Evolutionary conservation across 768 basidiomycete species (phyloP), one percentile per base, ranked within the genome.

Genomic region (Psilocybe cubensis): DNA sequence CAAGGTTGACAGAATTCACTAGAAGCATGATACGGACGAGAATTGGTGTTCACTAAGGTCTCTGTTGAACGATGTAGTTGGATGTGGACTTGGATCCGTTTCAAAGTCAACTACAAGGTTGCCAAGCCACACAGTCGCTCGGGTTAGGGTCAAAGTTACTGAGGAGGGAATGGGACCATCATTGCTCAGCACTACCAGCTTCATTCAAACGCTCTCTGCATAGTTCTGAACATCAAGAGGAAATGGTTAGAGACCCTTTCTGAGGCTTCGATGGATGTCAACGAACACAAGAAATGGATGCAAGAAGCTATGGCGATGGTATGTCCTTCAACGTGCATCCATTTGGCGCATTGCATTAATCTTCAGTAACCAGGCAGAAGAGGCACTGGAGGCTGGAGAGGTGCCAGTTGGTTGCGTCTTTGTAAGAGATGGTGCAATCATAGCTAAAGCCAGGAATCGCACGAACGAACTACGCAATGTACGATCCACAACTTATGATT

Each of bases 381-480:
- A 98, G 71, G 97, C 97, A 3, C 75, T 98, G 24, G 77, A 79
- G 27, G 86, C 88, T 1, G 80, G 84, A 21, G 97, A 99, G 74
- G 97, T 98, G 4, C 97, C 97, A 1, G 96, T 99, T 0, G 97
- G 97, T 20, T 98, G 97, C 64, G 85, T 99, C 7, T 97, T 98
- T 64, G 92, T 98, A 8, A 83, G 92, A 59, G 81, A 88, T 52
- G 83, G 79, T n/a, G 68, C 65, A 27, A 79, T 92, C 57, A 91
- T 99, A 58, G 95, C 96, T 1, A 79, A 80, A 64, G 96, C 94
- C 1, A 78, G 97, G 46, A 99, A 99, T 68, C 79, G 94, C 55
- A 99, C 97, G 2, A 99, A 98, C 69, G 88, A 98, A 71, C 84
- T 96, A 43, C 80, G 88, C 44, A 98, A 99, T 76, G 96, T 95